Evolutionary conservation across 306 rosid genomes (phyloP), one percentile per base, ranked within the genome.

Genomic region (Abrus pulchellus): DNA sequence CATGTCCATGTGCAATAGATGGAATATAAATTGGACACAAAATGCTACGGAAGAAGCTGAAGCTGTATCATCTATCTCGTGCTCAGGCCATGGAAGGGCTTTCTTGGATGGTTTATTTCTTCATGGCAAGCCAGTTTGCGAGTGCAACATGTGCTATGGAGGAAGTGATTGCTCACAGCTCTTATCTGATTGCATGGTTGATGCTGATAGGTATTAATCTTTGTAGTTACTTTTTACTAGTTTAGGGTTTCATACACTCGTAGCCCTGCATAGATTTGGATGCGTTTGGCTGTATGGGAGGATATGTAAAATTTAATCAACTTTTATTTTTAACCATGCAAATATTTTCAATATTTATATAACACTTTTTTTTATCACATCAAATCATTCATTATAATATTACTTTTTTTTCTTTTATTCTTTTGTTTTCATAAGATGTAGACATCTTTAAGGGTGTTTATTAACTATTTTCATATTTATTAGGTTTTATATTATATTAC

Each of bases 81-180:
- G 85, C 54, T 82, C 80, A 0, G 72, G 76, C 3, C 81, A 82
- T 75, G 80, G 85, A 75, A 82, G 54, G 45, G 81, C 76, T 12
- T 82, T 67, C 54, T 28, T 75, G 40, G 80, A 75, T 38, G 81
- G 84, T 55, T 56, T 54, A 29, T 2, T 81, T 55, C 20, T 48
- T 73, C 27, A 66, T 64, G 76, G 70, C 10, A 65, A 54, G 50
- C 90, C 82, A 5, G 77, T 77, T 62, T 89, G 92, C 45, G 92
- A 89, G 36, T 89, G 92, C 84, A 86, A 86, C 57, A 5, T 81
- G 6, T 89, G 92, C 78, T 89, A 82, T 72, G 82, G 78, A 33
- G 88, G 90, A 7, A 7, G 75, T 9, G 53, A 68, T 3, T 89
- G 90, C 77, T 84, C 88, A 2, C n/a, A 53, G 13, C 74, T 82